Evolutionary conservation across 2,329 filamentous ascomycete species (phyloP).

Genomic region (Trichoderma sp.): DNA sequence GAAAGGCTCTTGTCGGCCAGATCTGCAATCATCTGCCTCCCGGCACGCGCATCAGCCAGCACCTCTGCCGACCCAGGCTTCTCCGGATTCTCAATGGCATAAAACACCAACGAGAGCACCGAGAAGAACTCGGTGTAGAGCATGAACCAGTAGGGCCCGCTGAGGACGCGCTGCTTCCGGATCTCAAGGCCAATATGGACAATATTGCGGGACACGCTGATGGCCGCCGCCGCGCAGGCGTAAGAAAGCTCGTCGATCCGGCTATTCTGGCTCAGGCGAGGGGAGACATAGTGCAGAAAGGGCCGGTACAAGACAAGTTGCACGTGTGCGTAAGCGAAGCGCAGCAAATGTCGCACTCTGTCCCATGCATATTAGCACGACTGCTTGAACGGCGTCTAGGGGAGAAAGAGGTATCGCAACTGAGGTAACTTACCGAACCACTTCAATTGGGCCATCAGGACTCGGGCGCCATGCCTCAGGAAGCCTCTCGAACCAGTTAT

Average conservation of each 20-base stretch:
- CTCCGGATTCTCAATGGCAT: conserved; percentile 77
- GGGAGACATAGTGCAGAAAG: conserved; percentile 81
- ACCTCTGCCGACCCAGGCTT: conserved; percentile 76
- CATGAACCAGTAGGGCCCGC: conserved; percentile 84
- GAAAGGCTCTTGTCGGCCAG: conserved; percentile 84
- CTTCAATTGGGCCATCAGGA: conserved; percentile 71
- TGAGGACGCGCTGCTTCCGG: conserved; percentile 71
- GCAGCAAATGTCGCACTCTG: conserved; percentile 71
- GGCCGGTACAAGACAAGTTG: conserved; percentile 82
- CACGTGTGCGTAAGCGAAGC: conserved; percentile 80
- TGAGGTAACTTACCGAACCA: conserved; percentile 66
- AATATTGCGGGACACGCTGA: conserved; percentile 70
- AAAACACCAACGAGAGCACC: conserved; percentile 77
- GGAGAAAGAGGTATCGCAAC: too few relatives aligned
- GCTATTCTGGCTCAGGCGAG: conserved; percentile 57
- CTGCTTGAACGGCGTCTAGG: neutral
- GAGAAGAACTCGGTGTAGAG: conserved; percentile 84
- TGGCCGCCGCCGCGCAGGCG: conserved; percentile 66
- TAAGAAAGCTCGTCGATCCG: conserved; percentile 76
- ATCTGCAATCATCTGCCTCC: conserved; percentile 77
- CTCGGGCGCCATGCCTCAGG: conserved; percentile 79
- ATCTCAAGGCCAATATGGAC: conserved; percentile 80
- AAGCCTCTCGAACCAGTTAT: conserved; percentile 66
- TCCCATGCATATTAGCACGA: neutral
- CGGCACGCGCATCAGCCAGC: conserved; percentile 80